phyloP scores from a whole-genome alignment of 2,329 filamentous ascomycete species.

The Trichophyton schoenleinii region DNA sequence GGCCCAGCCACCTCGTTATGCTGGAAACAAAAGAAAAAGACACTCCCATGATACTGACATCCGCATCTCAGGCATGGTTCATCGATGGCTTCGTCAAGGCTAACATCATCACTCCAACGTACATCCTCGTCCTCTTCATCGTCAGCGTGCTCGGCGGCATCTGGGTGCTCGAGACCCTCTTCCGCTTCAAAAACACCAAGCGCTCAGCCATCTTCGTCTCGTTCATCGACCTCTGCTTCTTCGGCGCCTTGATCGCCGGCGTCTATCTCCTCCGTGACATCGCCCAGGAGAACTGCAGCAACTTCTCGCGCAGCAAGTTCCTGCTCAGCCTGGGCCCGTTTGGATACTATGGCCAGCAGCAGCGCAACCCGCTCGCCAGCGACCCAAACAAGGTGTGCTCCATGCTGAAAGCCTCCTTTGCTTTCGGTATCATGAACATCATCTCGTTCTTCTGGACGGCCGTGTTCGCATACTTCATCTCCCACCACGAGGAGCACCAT shows the following conservation, averaged over 20 bases:
- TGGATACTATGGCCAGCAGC: slow-evolving; percentile 39
- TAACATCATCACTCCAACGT: slow-evolving; percentile 47
- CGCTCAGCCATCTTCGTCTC: slow-evolving; percentile 49
- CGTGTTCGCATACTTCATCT: slow-evolving; percentile 48
- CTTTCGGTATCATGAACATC: slow-evolving; percentile 77
- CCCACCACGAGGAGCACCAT: slow-evolving; percentile 24
- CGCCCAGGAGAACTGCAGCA: slow-evolving; percentile 52
- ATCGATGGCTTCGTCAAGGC: slow-evolving; percentile 46
- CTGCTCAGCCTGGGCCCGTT: slow-evolving; percentile 51
- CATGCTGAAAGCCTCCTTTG: slow-evolving; percentile 85
- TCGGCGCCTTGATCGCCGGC: slow-evolving; percentile 50
- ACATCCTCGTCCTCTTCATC: slow-evolving; percentile 53
- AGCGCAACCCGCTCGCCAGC: slow-evolving; percentile 38
- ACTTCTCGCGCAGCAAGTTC: slow-evolving; percentile 42
- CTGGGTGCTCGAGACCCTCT: slow-evolving; percentile 49
- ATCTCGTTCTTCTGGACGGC: slow-evolving; percentile 70
- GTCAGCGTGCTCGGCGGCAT: slow-evolving; percentile 48
- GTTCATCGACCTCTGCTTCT: slow-evolving; percentile 49
- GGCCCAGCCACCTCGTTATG: neutral
- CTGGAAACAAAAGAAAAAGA: neutral
- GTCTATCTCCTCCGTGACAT: slow-evolving; percentile 48
- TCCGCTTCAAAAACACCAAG: slow-evolving; percentile 47
- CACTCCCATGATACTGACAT: neutral
- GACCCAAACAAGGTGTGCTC: slow-evolving; percentile 64
- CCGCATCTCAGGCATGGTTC: slow-evolving; percentile 41